These are phyloP conservation scores for Debaryomyces hansenii DNA, from an alignment of 805 yeast genomes.

Conservation along the genomic window DNA sequence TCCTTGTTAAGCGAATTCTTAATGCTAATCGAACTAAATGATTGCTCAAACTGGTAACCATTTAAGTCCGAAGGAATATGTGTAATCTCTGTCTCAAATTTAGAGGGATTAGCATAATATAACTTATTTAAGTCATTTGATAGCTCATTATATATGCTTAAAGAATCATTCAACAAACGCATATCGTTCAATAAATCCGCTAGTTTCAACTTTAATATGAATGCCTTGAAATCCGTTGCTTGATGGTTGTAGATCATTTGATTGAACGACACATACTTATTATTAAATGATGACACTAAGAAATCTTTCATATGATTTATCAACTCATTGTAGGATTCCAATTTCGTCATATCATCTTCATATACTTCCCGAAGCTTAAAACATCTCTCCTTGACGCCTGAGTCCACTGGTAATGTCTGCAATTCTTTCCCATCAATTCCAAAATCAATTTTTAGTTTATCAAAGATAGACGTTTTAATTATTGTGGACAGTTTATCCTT, in stretches of 20 bases:
- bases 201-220: slow-evolving; percentile 48
- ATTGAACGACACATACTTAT: slow-evolving; percentile 12
- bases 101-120: slow-evolving; percentile 1
- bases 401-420: slow-evolving; percentile 3
- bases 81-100: slow-evolving; percentile 2
- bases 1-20: slow-evolving; percentile 2
- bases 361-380: slow-evolving; percentile 40
- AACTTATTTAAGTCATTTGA: slow-evolving; percentile 22
- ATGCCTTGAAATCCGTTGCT: slow-evolving; percentile 37
- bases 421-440: slow-evolving; percentile 39
- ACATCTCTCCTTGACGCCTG: slow-evolving; percentile 32
- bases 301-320: slow-evolving; percentile 46
- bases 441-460: slow-evolving; percentile 57
- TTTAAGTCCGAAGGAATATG: slow-evolving; percentile 8
- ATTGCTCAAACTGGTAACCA: slow-evolving; percentile 12
- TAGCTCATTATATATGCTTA: slow-evolving; percentile 50
- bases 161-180: slow-evolving; percentile 60
- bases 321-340: slow-evolving; percentile 54
- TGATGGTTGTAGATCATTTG: slow-evolving; percentile 10
- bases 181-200: slow-evolving; percentile 55
- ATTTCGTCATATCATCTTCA: slow-evolving; percentile 33
- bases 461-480: slow-evolving; percentile 49
- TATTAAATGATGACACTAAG: slow-evolving; percentile 53
- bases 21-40: slow-evolving; percentile 5
- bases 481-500: slow-evolving; percentile 36